These are phyloP conservation scores for Dissophora ornata DNA, from an alignment of 192 early-diverging fungal genomes.

Conservation along the genomic window DNA sequence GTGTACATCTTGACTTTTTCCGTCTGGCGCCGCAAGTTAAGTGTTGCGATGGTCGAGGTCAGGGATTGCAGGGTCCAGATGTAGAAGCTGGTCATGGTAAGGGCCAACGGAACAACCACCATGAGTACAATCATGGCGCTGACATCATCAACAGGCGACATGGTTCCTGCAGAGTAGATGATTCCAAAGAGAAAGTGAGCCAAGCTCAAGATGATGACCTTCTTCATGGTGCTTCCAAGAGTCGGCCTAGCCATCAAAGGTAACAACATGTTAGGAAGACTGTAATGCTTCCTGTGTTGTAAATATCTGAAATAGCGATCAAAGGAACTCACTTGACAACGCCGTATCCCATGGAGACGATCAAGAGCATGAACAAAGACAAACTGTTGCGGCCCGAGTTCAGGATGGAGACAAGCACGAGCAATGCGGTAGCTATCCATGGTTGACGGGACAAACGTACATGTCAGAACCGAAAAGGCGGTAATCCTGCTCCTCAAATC, in stretches of 20 bases:
- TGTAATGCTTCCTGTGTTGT: no score
- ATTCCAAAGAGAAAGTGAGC: slow-evolving; percentile 91
- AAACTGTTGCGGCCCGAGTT: slow-evolving; percentile 92
- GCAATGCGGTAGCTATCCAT: slow-evolving; percentile 65
- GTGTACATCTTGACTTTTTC: slow-evolving; percentile 94
- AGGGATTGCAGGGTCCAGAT: slow-evolving; percentile 92
- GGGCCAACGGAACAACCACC: slow-evolving; percentile 87
- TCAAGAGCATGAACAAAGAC: slow-evolving; percentile 96
- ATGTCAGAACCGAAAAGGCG: no score
- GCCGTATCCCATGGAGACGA: slow-evolving; percentile 96
- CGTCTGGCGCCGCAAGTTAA: slow-evolving; percentile 84
- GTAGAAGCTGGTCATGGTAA: slow-evolving; percentile 94
- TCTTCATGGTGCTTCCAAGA: slow-evolving; percentile 90
- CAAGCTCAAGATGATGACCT: slow-evolving; percentile 78
- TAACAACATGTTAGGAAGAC: no score
- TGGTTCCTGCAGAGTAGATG: slow-evolving; percentile 85
- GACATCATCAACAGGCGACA: slow-evolving; percentile 76
- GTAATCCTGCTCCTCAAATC: no score
- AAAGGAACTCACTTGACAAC: slow-evolving; percentile 80
- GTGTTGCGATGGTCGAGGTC: slow-evolving; percentile 77
- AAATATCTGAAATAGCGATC: neutral
- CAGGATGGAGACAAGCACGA: slow-evolving; percentile 80
- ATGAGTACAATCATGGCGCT: slow-evolving; percentile 77
- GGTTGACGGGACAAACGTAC: no score
- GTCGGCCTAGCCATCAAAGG: slow-evolving; percentile 69